Conservation (phyloP, 192 early-diverging fungal species). For the Backusella morwellensis region DNA sequence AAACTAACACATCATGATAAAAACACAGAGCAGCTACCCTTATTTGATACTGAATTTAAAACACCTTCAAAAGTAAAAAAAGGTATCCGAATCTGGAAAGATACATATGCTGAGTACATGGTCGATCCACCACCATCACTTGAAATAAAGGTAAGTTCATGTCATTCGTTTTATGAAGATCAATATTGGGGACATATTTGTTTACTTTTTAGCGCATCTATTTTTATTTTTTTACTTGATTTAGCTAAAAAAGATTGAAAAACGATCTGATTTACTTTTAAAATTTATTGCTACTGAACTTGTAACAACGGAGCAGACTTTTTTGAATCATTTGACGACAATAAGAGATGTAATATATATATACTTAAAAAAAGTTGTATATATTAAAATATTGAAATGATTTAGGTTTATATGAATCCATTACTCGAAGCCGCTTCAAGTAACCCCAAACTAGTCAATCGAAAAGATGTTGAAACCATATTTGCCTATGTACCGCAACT, state of each 20-base stretch:
- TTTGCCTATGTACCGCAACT: slow-evolving; percentile 37
- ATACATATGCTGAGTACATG: not conserved
- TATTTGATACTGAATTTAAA: not conserved
- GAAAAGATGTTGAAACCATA: slow-evolving; percentile 26
- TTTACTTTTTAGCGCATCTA: not conserved
- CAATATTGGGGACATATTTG: not conserved
- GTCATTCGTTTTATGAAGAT: not conserved
- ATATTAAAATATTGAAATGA: too few species aligned
- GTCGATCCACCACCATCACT: not conserved
- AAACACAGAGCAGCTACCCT: too few species aligned
- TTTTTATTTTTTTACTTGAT: not conserved
- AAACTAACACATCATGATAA: not conserved
- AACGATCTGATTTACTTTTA: slow-evolving; percentile 17
- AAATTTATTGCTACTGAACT: slow-evolving; percentile 42
- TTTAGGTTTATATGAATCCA: slow-evolving; percentile 41
- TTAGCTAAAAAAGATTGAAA: not conserved
- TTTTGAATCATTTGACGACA: slow-evolving; percentile 40
- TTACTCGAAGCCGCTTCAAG: slow-evolving; percentile 25
- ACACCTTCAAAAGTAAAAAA: not conserved
- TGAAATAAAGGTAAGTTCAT: not conserved
- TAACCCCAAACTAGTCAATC: slow-evolving; percentile 27
- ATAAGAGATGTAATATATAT: slow-evolving; percentile 36
- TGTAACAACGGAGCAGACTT: slow-evolving; percentile 45
- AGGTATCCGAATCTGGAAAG: slow-evolving; percentile 9
- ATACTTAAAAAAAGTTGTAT: too few species aligned